Conservation (phyloP, 2,329 filamentous ascomycete species). For the Colletotrichum theobromicola region DNA sequence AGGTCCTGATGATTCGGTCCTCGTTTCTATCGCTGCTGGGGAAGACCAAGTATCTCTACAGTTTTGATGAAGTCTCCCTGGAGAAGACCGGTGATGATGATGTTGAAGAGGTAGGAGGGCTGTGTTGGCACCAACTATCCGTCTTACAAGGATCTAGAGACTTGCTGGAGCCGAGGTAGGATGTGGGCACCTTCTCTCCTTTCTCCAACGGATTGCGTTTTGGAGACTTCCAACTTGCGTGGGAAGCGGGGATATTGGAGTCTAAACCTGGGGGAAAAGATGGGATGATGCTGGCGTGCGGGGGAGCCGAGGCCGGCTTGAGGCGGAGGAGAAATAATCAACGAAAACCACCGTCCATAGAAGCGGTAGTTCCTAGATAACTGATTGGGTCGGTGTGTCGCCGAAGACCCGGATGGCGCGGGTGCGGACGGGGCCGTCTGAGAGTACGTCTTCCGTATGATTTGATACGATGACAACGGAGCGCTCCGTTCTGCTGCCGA, state of each 20-base stretch:
- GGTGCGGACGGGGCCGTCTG: background rate
- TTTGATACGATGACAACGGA: background rate
- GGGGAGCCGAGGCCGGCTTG: background rate
- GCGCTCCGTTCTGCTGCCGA: background rate
- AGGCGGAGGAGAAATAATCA: background rate
- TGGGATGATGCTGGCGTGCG: background rate
- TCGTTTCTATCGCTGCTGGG: background rate
- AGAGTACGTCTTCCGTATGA: background rate
- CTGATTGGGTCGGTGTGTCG: background rate
- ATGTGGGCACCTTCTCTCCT: background rate
- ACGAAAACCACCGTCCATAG: background rate
- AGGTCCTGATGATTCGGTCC: background rate
- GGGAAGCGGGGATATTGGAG: background rate
- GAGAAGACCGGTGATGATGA: background rate
- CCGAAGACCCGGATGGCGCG: background rate
- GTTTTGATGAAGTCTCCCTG: fast-evolving
- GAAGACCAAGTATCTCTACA: background rate
- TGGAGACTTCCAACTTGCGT: background rate
- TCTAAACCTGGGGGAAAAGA: background rate
- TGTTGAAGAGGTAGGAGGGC: background rate
- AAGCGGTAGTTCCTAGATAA: background rate
- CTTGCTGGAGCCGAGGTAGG: background rate
- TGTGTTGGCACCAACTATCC: background rate
- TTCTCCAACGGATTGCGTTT: background rate
- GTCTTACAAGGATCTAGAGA: background rate